These are phyloP conservation scores for Trichosanthes truncata DNA, from an alignment of 306 rosid genomes.

Conservation along the genomic window DNA sequence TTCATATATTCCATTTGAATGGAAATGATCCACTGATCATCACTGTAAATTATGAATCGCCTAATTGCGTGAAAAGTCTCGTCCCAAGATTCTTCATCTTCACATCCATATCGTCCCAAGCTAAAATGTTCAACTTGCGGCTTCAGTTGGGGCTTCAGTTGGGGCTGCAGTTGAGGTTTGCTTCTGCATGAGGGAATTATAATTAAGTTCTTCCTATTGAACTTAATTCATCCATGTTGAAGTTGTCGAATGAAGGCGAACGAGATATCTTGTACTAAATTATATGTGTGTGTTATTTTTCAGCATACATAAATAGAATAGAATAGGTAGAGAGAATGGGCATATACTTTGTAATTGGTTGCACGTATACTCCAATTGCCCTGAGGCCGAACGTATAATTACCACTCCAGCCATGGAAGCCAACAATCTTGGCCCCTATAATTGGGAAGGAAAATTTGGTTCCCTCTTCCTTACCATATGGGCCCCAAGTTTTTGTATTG, in stretches of 20 bases:
- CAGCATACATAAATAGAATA: too few relatives aligned
- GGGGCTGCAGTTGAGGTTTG: background rate
- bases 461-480: background rate
- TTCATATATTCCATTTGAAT: background rate
- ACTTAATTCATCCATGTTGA: too few relatives aligned
- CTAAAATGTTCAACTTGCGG: background rate
- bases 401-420: background rate
- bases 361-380: background rate
- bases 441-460: background rate
- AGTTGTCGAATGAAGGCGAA: too few relatives aligned
- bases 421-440: background rate
- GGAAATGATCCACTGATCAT: background rate
- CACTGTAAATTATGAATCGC: background rate
- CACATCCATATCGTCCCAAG: background rate
- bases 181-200: background rate
- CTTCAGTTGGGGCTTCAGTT: background rate
- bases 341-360: background rate
- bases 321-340: background rate
- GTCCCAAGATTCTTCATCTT: background rate
- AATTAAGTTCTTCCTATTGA: background rate
- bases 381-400: background rate
- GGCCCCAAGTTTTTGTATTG: background rate
- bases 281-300: background rate
- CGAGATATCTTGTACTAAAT: too few relatives aligned
- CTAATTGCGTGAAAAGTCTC: background rate